Evolutionary conservation across 2,329 filamentous ascomycete species (phyloP).

Genomic region (Colletotrichum karsti): DNA sequence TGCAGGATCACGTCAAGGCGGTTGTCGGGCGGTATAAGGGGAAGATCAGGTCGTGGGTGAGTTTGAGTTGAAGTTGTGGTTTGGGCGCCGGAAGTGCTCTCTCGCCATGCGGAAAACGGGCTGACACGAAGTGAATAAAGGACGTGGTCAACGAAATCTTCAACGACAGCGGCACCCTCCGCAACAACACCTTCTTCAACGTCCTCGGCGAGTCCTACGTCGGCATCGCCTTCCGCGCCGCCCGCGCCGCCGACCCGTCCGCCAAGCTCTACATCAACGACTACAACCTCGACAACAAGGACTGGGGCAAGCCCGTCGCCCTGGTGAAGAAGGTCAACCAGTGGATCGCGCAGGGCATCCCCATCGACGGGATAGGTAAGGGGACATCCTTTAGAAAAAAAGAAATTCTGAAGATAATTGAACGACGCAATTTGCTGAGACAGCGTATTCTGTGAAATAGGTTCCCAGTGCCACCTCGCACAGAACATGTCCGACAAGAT

Average conservation of each 20-base stretch:
- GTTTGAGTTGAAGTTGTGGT: too few species aligned
- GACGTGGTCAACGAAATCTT: slow-evolving; percentile 74
- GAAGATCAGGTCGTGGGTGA: slow-evolving; percentile 66
- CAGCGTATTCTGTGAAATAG: neutral
- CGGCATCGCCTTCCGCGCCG: slow-evolving; percentile 74
- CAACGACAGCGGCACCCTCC: slow-evolving; percentile 66
- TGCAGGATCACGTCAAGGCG: slow-evolving; percentile 68
- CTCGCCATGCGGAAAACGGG: neutral
- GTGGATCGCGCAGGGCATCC: slow-evolving; percentile 68
- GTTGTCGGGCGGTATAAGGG: slow-evolving; percentile 68
- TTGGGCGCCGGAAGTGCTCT: too few species aligned
- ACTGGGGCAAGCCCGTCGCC: slow-evolving; percentile 62
- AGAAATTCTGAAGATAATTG: too few species aligned
- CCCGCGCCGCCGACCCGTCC: slow-evolving; percentile 69
- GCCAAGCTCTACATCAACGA: slow-evolving; percentile 83
- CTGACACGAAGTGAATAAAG: slow-evolving; percentile 30
- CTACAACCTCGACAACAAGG: slow-evolving; percentile 72
- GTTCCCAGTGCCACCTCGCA: slow-evolving; percentile 64
- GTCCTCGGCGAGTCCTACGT: slow-evolving; percentile 77
- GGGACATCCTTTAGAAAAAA: too few species aligned
- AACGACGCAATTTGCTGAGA: neutral
- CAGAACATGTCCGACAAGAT: slow-evolving; percentile 53
- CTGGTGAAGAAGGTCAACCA: slow-evolving; percentile 68
- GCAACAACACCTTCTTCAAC: slow-evolving; percentile 69
- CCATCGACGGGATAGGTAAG: slow-evolving; percentile 69